phyloP scores from a whole-genome alignment of 2,329 filamentous ascomycete genomes.

The Diaporthe ampelina region DNA sequence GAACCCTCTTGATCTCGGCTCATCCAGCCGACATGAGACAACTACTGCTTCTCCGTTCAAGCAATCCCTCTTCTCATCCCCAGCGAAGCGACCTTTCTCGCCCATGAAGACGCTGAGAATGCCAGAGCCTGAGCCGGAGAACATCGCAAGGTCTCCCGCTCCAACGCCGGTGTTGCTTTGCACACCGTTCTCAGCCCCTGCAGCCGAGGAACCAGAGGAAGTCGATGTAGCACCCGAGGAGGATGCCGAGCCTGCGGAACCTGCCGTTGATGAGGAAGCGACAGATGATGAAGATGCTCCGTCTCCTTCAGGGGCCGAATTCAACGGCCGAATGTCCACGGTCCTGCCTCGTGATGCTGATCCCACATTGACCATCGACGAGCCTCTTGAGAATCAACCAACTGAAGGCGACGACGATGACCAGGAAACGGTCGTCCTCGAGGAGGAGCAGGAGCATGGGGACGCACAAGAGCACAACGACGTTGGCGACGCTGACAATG shows the following conservation, averaged over 20 bases:
- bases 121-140: constrained; percentile 47
- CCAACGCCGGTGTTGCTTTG: constrained; percentile 34
- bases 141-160: constrained; percentile 37
- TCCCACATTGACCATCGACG: constrained; percentile 43
- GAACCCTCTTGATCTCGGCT: constrained; percentile 53
- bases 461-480: constrained; percentile 24
- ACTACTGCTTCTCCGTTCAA: constrained; percentile 59
- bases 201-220: constrained; percentile 25
- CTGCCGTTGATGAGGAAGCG: constrained; percentile 4
- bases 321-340: constrained; percentile 37
- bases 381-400: constrained; percentile 19
- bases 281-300: constrained; percentile 31
- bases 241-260: background rate
- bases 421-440: constrained; percentile 41
- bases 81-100: constrained; percentile 51
- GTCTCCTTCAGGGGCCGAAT: background rate
- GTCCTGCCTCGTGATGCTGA: constrained; percentile 51
- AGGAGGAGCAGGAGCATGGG: constrained; percentile 41
- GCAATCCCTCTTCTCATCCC: constrained; percentile 63
- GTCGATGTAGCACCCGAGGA: constrained; percentile 7
- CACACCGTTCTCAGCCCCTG: constrained; percentile 24
- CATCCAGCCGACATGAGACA: constrained; percentile 46
- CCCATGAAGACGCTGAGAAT: constrained; percentile 54
- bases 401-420: constrained; percentile 41
- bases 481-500: constrained; percentile 28